A percentile compares a stretch with the other conserved stretches of the same genome.
Conservation (phyloP, 2,329 filamentous ascomycete genomes). For the Cryphonectria naterciae region DNA sequence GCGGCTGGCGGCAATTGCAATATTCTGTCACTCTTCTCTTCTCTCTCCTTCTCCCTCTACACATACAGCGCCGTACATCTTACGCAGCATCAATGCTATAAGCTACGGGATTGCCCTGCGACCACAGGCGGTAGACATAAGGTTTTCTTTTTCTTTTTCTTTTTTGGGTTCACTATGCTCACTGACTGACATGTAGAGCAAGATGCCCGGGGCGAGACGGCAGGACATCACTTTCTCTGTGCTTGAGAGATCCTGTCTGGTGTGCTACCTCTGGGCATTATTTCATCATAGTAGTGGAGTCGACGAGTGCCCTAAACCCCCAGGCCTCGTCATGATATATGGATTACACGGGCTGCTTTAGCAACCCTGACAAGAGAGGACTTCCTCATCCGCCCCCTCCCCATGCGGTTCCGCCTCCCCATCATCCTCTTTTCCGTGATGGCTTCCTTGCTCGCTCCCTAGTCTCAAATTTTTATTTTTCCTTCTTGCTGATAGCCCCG, state of each 20-base stretch:
- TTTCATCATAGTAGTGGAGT: conserved; percentile 30
- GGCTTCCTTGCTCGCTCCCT: neutral
- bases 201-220: neutral
- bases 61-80: conserved; percentile 5
- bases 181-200: too few species aligned
- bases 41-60: neutral
- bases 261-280: conserved; percentile 18
- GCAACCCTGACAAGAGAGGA: conserved; percentile 6
- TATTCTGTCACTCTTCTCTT: too few species aligned
- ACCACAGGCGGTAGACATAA: neutral
- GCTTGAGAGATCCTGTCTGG: neutral
- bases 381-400: neutral
- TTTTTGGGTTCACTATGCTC: neutral
- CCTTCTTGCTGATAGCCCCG: neutral
- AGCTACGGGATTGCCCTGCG: neutral
- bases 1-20: neutral
- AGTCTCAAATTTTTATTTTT: neutral
- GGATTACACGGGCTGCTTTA: conserved; percentile 22
- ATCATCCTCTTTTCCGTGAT: conserved; percentile 11
- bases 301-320: conserved; percentile 9
- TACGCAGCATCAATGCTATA: conserved; percentile 12
- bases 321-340: conserved; percentile 14
- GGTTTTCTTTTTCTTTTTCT: neutral
- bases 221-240: neutral
- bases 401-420: neutral